Base-by-base conservation (phyloP, 805 yeast genomes). In the Candida pseudoglaebosa region DNA sequence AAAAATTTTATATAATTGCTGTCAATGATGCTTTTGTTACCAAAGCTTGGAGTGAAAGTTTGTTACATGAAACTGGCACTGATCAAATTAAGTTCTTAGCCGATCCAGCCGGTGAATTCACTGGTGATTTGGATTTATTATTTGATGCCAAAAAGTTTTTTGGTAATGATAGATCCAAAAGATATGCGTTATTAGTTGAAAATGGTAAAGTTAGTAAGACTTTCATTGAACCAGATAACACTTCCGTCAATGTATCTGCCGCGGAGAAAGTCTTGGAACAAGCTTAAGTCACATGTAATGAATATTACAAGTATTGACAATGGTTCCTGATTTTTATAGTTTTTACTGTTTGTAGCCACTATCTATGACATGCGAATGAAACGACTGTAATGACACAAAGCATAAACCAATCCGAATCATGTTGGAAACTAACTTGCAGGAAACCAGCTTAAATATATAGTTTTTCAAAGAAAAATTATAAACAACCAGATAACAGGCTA, bases 11-110 rank as follows among this genome's bases (percentile, higher is more conserved):
- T 51, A 77, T 89, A 31, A 77, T 89, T 24, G 73, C 93, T 14
- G 95, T 86, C 35, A 89, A 89, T 61, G 96, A 89, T 57, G 75
- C 93, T 2, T 89, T 89, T 59, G 96, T 88, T 36, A 77, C 81
- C 54, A 75, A 77, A 50, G 90, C 93, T 0, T 89, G 95, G 95
- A 78, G 76, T 32, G 74, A 79, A 6, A 18, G 34, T 2, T 49
- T 63, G 28, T 46, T 58, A 19, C 54, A 50, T 34, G 47, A 48
- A 14, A 48, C 47, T 13, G 50, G 47, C 14, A 50, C 49, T n/a
- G 47, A 51, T 20, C 61, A 65, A 39, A 62, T 82, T 38, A 71
- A 74, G 40, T 76, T 84, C 57, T 69, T 88, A 47, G 87, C 95
- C 30, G 96, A 89, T 60, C 82, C 93, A n/a, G 61, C 67, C 39